phyloP scores from a whole-genome alignment of 2,329 filamentous ascomycete species.

The Alternaria ventricosa region DNA sequence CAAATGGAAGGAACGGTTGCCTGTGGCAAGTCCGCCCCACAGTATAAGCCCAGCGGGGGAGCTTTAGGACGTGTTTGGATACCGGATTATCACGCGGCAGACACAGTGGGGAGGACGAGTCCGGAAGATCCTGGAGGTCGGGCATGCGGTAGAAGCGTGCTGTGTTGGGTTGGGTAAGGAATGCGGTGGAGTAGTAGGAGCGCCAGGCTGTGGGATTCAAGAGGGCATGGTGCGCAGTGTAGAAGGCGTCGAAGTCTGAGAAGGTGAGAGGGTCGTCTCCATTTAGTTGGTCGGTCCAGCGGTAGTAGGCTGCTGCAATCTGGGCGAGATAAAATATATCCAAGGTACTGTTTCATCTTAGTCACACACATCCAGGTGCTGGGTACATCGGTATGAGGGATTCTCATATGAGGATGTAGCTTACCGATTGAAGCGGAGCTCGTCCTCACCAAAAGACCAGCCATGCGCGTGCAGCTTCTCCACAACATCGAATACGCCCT shows the following conservation, averaged over 20 bases:
- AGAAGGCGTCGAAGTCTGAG: neutral
- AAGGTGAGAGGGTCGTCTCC: neutral
- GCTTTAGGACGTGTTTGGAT: neutral
- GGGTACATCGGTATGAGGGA: constrained; percentile 1
- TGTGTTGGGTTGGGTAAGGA: constrained; percentile 4
- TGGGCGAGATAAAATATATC: constrained; percentile 7
- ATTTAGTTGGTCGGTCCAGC: constrained; percentile 1
- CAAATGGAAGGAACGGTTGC: neutral
- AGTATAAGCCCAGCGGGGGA: neutral
- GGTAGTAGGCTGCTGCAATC: constrained; percentile 8
- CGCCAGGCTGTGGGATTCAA: neutral
- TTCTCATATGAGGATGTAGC: constrained; percentile 6
- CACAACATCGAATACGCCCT: constrained; percentile 6
- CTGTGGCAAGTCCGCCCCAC: neutral
- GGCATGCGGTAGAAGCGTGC: constrained; percentile 7
- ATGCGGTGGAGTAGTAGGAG: neutral
- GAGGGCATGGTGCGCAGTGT: neutral
- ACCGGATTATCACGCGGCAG: neutral
- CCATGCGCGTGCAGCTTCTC: constrained; percentile 10
- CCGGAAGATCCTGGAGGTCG: neutral
- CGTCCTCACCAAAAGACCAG: constrained; percentile 8
- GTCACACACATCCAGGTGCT: neutral
- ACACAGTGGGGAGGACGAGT: constrained; percentile 3
- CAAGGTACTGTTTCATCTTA: neutral
- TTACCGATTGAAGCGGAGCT: constrained; percentile 9